Evolutionary conservation across 2,329 filamentous ascomycete genomes (phyloP).

Genomic region (Cadophora sp.): DNA sequence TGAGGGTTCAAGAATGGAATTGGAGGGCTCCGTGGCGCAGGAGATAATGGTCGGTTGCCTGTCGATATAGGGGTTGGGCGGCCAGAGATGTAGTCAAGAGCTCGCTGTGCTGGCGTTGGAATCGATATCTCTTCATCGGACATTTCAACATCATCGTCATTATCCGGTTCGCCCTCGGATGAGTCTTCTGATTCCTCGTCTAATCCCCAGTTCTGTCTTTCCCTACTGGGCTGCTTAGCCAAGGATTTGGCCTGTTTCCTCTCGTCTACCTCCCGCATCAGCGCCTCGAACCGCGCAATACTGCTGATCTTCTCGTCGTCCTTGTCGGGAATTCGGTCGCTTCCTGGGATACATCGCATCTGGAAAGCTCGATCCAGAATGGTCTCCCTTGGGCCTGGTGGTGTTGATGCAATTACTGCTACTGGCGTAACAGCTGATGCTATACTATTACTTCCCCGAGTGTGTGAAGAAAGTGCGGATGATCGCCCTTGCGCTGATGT

Average conservation of each 20-base stretch:
- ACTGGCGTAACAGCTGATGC: conserved; percentile 53
- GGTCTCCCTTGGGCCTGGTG: conserved; percentile 63
- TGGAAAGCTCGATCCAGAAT: conserved; percentile 73
- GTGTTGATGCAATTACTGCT: conserved; percentile 46
- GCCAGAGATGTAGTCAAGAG: conserved; percentile 45
- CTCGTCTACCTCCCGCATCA: conserved; percentile 67
- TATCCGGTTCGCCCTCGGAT: conserved; percentile 32
- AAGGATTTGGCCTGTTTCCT: conserved; percentile 44
- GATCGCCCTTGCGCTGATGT: conserved; percentile 64
- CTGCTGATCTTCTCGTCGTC: conserved; percentile 70
- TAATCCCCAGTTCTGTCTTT: conserved; percentile 41
- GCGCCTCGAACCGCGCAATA: conserved; percentile 67
- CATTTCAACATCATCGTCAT: conserved; percentile 22
- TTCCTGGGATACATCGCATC: conserved; percentile 66
- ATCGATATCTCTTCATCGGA: conserved; percentile 32
- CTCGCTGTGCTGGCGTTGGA: conserved; percentile 43
- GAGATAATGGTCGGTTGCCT: conserved; percentile 34
- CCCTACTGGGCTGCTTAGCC: conserved; percentile 16
- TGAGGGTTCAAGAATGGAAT: conserved; percentile 41
- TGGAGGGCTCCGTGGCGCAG: conserved; percentile 33
- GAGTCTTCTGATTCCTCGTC: conserved; percentile 50
- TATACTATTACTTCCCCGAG: conserved; percentile 60
- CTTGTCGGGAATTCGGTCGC: conserved; percentile 52
- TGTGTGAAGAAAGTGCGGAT: conserved; percentile 61
- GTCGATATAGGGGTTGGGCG: conserved; percentile 32